These are phyloP conservation scores for Venturia carpophila DNA, from an alignment of 2,329 filamentous ascomycete species.

Conservation along the genomic window DNA sequence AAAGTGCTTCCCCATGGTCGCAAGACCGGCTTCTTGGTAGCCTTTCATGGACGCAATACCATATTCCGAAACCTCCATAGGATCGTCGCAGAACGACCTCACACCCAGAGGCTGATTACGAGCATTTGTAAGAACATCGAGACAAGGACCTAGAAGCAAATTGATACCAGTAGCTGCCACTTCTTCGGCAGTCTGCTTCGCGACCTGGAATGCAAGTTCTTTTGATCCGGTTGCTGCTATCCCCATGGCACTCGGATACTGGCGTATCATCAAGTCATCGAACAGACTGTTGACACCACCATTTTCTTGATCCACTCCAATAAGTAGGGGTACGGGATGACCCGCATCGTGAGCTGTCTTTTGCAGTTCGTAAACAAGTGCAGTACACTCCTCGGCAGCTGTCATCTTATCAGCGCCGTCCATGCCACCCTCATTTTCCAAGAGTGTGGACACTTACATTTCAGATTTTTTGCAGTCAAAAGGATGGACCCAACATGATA, in stretches of 20 bases:
- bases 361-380: constrained; percentile 83
- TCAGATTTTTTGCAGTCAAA: constrained; percentile 75
- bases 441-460: constrained; percentile 49
- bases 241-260: constrained; percentile 96
- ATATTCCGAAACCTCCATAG: constrained; percentile 89
- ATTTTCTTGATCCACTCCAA: constrained; percentile 95
- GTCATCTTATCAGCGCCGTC: constrained; percentile 15
- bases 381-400: constrained; percentile 88
- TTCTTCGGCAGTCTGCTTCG: constrained; percentile 87
- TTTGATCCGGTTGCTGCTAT: constrained; percentile 84
- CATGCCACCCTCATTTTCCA: background rate
- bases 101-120: constrained; percentile 86
- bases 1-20: constrained; percentile 91
- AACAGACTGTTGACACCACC: constrained; percentile 95
- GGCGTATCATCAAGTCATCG: constrained; percentile 89
- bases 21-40: constrained; percentile 82
- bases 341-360: constrained; percentile 85
- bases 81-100: constrained; percentile 82
- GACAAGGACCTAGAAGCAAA: constrained; percentile 83
- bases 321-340: constrained; percentile 79
- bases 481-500: constrained; percentile 84
- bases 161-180: constrained; percentile 91
- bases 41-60: constrained; percentile 86
- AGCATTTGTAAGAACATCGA: constrained; percentile 91
- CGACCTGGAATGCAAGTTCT: constrained; percentile 79